Base-by-base conservation (phyloP, 352 stramenopile genomes). In the Pythium grandisporangium region DNA sequence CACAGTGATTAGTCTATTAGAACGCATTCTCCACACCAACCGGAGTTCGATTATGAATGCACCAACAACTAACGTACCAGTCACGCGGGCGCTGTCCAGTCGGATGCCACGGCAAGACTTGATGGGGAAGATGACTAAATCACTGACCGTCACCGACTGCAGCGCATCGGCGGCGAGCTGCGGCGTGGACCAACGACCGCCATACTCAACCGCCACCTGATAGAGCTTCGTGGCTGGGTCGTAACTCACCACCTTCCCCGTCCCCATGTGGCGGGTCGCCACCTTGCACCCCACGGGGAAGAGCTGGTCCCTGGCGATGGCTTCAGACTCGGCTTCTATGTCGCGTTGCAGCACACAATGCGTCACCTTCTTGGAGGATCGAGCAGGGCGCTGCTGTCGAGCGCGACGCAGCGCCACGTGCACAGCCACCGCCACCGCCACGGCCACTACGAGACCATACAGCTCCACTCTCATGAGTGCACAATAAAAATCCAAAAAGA, bases 121-220 rank as follows among this genome's bases (percentile, higher is more conserved):
- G 58, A 95, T 66, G 23, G 82, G 82, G 53, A 93, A 95, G 30
- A 95, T 48, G 45, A 58, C 72, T 7, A 92, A 55, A 1, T 74
- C 77, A 1, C 41, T 30, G 17, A 89, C 63, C 8, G 58, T 34
- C 7, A 19, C 51, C 23, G 57, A 23, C 21, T 16, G 32, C 13
- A 12, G 20, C 5, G 12, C 37, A 7, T 42, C 47, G 1, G 22
- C 20, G n/a, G 23, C 14, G 36, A n/a, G 17, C 36, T 29, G 6
- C 6, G 20, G 14, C n/a, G 20, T n/a, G 17, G 36, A 12, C 36
- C 12, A 17, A 26, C 36, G 36, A 27, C 36, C 13, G 6, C 36
- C 36, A 6, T 12, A 6, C 19, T 6, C 20, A 16, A 29, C 36
- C 30, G 53, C 51, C 12, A 59, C 16, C 27, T 36, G 6, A 5